Evolutionary conservation across 2,329 filamentous ascomycete species (phyloP), one percentile per base, ranked within the genome.

Genomic region (Pseudogymnoascus sp.): DNA sequence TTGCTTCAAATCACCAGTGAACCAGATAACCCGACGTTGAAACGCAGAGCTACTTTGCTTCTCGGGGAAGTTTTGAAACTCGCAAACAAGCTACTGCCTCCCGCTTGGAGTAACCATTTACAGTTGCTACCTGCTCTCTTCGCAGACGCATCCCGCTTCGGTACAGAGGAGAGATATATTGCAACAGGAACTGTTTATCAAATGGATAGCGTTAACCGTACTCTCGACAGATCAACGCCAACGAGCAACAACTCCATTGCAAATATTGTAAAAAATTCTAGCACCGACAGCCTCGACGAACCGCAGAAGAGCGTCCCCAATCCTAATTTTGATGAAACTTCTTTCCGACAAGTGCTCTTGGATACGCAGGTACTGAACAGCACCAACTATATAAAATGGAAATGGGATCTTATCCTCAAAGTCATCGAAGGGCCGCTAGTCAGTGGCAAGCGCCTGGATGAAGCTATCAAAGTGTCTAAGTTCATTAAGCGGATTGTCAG

Each of bases 141-240:
- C 70, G 82, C 87, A 5, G 85, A 87, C 0, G 91, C 92, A 4
- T 82, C 90, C 1, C 82, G 86, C 35, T 91, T 92, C 69, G 79
- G 84, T 21, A 80, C 85, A 18, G 85, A 92, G 31, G 82, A 86
- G 23, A 87, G 91, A 62, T 92, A 92, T 68, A 81, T 89, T 63
- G 91, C 93, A 5, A 92, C 91, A 6, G 88, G 91, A 6, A 95
- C 95, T 16, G 91, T 99, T 11, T 99, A 97, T 71, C 94, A 97
- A 73, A 96, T 99, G 62, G 96, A 96, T 77, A 97, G 93, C 72
- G 92, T 99, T 68, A 99, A 93, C 74, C 86, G 91, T 66, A 97
- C 92, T 0, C 78, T 99, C 12, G 95, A 95, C 72, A 84, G 92
- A 63, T 95, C 91, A 59, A 84, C 85, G 5, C 82, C 83, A 1